Evolutionary conservation across 1,139 yeast species (phyloP).

Genomic region (Hanseniaspora uvarum): DNA sequence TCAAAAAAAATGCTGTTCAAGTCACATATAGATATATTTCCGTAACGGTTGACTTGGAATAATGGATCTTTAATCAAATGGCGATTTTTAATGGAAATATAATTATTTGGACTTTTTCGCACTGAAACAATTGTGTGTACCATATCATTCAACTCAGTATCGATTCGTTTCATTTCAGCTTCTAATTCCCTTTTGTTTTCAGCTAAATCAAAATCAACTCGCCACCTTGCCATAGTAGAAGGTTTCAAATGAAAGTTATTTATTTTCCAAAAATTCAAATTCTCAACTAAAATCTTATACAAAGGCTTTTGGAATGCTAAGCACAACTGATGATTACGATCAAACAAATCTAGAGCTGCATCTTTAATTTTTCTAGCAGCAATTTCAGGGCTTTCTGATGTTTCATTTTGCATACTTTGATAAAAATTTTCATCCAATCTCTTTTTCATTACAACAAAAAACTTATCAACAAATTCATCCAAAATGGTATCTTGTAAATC

Average conservation of each 20-base stretch:
- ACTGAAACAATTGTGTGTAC: neutral
- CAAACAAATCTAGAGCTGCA: neutral
- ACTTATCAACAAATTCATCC: neutral
- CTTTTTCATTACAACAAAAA: neutral
- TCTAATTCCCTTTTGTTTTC: neutral
- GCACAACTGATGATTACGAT: neutral
- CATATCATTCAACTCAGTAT: constrained; percentile 4
- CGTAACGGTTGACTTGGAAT: neutral
- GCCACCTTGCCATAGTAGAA: neutral
- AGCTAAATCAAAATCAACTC: neutral
- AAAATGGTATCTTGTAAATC: neutral
- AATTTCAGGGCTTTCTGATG: neutral
- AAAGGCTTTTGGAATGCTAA: constrained; percentile 7
- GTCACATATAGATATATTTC: neutral
- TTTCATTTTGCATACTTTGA: neutral
- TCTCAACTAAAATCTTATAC: constrained; percentile 1
- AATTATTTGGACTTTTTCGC: neutral
- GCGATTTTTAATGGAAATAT: neutral
- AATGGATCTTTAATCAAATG: neutral
- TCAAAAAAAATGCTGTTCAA: neutral
- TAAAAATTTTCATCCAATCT: neutral
- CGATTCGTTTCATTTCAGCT: constrained; percentile 4
- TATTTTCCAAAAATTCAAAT: constrained; percentile 10
- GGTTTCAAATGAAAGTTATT: constrained; percentile 9
- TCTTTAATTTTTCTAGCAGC: neutral